Evolutionary conservation across 345 rosid genomes (phyloP), one percentile per base, ranked within the genome.

Genomic region (Triadica sebifera): DNA sequence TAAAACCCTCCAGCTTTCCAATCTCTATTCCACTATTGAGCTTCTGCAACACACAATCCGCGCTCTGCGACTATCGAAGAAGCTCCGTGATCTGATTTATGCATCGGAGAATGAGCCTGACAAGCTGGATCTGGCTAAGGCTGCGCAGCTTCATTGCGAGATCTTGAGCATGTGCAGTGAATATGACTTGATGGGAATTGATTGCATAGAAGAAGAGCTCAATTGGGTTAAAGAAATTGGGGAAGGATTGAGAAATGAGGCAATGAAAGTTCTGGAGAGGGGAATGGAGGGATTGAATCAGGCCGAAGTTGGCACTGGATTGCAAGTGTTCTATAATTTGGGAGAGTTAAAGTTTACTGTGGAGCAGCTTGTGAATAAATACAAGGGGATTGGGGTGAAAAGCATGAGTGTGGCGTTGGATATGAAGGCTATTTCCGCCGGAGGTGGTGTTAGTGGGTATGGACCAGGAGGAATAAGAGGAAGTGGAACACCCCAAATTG

Each of bases 261-360:
- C 97, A 0, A 90, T 96, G 90, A 87, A 80, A 61, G 98, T 90
- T 34, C 72, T 93, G 68, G 98, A 90, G 83, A 89, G 91, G 80
- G 99, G 99, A 38, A 90, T 96, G 97, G 98, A 93, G 75, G 98
- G 96, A 41, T 25, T 96, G 81, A 93, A 96, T 78, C 98, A 96
- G 80, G 96, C 99, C 1, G 98, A 96, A 59, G 99, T 93, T 0
- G 99, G 99, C 0, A 91, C 97, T 73, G 99, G 52, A 49, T 49
- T 49, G 52, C 52, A 49, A 49, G 52, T 49, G 7, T 49, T 49
- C 52, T 49, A 49, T 49, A 49, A 49, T 56, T 20, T 56, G 29
- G n/a, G 39, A 24, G 99, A 96, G 84, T 74, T 96, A 72, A 88
- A 81, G 71, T 69, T 56, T 34, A 91, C 92, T 56, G 99, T 95